Conservation (phyloP, 139 green algal genomes). For the Micromonas pusilla region DNA sequence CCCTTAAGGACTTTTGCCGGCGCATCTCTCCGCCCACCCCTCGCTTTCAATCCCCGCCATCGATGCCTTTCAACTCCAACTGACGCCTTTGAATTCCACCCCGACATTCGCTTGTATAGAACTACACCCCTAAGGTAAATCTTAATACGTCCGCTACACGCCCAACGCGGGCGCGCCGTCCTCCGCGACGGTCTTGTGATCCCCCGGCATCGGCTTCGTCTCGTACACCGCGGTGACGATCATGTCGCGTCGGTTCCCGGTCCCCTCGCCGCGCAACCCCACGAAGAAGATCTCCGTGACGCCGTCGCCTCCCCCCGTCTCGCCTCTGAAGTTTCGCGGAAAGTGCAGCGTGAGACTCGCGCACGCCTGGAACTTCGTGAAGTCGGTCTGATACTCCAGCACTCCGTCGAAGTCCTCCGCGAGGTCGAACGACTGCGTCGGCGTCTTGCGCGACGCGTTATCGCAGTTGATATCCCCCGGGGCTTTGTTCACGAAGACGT, state of each 20-base stretch:
- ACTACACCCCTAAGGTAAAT: neutral
- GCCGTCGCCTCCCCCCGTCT: neutral
- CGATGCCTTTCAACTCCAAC: too few relatives aligned
- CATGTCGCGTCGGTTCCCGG: conserved; percentile 9
- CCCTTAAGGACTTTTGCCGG: too few relatives aligned
- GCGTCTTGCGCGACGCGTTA: conserved; percentile 14
- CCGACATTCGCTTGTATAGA: too few relatives aligned
- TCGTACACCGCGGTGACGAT: conserved; percentile 28
- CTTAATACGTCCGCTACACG: conserved; percentile 2
- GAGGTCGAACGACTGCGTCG: conserved; percentile 12
- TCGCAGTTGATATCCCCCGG: neutral
- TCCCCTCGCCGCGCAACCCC: conserved; percentile 20
- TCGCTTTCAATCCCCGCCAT: too few relatives aligned
- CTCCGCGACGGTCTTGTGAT: conserved; percentile 14
- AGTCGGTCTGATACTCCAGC: conserved; percentile 17
- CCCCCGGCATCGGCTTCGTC: neutral
- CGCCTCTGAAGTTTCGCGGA: neutral
- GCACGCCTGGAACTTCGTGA: neutral
- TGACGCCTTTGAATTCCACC: too few relatives aligned
- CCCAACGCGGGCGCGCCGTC: neutral
- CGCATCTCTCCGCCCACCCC: too few relatives aligned
- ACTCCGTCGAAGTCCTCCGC: neutral
- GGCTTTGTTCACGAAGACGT: neutral
- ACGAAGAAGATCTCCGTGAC: conserved; percentile 17
- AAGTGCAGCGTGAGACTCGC: conserved; percentile 19